A percentile compares a stretch with the other conserved stretches of the same genome.
phyloP scores from a whole-genome alignment of 768 basidiomycete genomes.

The Neoboletus subvelutipes region DNA sequence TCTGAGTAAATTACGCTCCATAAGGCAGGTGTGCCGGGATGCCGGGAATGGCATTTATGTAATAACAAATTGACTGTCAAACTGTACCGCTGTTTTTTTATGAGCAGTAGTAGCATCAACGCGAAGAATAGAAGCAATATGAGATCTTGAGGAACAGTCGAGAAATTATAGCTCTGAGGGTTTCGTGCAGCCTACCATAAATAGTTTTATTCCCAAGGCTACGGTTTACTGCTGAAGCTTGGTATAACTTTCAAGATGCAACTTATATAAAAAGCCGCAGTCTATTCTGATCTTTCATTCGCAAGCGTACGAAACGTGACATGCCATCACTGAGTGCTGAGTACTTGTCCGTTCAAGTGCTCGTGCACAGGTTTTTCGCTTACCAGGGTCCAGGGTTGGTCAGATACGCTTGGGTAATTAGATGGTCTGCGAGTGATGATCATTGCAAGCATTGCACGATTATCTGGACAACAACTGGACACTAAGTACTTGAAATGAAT shows the following conservation, averaged over 20 bases:
- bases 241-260: background rate
- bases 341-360: background rate
- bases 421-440: background rate
- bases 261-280: background rate
- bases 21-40: background rate
- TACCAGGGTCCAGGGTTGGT: slow-evolving; percentile 24
- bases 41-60: background rate
- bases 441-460: slow-evolving; percentile 13
- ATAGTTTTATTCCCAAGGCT: background rate
- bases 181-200: background rate
- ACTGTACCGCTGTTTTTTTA: background rate
- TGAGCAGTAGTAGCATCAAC: too few species aligned
- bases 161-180: background rate
- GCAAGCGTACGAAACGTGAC: background rate
- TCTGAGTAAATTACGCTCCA: too few species aligned
- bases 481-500: slow-evolving; percentile 24
- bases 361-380: slow-evolving; percentile 11
- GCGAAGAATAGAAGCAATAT: too few species aligned
- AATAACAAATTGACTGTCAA: background rate
- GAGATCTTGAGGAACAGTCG: too few species aligned
- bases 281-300: background rate
- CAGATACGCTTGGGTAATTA: background rate
- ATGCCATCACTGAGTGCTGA: background rate
- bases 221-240: background rate
- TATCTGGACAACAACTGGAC: slow-evolving; percentile 4